Conservation (phyloP, 805 yeast species). For the Hanseniaspora meyeri region DNA sequence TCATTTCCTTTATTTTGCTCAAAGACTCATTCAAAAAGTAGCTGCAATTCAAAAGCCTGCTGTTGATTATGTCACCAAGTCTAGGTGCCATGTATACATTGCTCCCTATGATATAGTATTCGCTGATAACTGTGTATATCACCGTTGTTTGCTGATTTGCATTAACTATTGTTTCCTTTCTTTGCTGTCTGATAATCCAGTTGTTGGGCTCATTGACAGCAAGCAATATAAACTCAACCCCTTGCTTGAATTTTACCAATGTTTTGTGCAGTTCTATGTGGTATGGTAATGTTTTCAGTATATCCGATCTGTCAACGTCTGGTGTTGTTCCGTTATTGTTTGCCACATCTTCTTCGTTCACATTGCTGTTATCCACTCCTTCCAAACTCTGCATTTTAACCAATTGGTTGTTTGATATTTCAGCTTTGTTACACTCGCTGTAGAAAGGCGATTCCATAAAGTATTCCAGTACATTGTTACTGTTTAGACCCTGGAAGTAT, state of each 20-base stretch:
- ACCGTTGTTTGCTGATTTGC: conserved; percentile 34
- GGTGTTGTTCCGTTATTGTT: conserved; percentile 12
- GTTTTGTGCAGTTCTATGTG: conserved; percentile 39
- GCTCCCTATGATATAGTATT: conserved; percentile 82
- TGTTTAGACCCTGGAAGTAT: conserved; percentile 61
- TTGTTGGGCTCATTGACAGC: conserved; percentile 76
- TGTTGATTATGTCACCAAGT: conserved; percentile 56
- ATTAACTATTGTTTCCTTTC: conserved; percentile 38
- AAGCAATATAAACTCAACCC: conserved; percentile 70
- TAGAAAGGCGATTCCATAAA: conserved; percentile 90
- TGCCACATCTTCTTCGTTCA: conserved; percentile 2
- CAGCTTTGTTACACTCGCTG: conserved; percentile 48
- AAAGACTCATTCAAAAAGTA: conserved; percentile 36
- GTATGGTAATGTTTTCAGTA: conserved; percentile 22
- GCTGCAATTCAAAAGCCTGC: conserved; percentile 47
- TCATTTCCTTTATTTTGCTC: conserved; percentile 33
- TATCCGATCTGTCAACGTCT: conserved; percentile 13
- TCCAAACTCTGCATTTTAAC: conserved; percentile 81
- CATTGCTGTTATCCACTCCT: conserved; percentile 8
- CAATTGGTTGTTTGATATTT: conserved; percentile 72
- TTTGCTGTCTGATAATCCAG: conserved; percentile 81
- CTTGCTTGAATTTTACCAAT: conserved; percentile 57
- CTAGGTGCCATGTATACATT: conserved; percentile 85
- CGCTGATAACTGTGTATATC: conserved; percentile 34
- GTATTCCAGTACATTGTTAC: conserved; percentile 85